Evolutionary conservation across 345 rosid species (phyloP).

Genomic region (Lepidium africanum): DNA sequence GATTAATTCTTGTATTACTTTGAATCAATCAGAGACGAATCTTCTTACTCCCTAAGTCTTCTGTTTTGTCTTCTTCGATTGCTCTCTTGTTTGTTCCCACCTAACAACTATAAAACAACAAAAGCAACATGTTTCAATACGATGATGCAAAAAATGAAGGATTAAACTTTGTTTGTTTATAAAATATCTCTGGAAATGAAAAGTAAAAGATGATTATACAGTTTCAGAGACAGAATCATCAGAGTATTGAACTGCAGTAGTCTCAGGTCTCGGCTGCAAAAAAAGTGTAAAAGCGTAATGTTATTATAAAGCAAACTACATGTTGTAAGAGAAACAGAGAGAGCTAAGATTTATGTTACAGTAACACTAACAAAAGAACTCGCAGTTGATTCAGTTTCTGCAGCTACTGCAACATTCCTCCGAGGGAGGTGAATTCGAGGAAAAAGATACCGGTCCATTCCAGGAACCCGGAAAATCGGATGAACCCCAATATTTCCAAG

Average conservation of each 20-base stretch:
- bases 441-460: not conserved
- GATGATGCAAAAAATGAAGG: not conserved
- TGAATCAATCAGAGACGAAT: constrained; percentile 4
- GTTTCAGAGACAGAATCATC: not conserved
- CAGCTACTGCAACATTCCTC: not conserved
- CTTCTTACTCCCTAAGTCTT: constrained; percentile 5
- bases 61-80: constrained; percentile 1
- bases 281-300: not conserved
- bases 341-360: constrained; percentile 6
- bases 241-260: not conserved
- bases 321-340: not conserved
- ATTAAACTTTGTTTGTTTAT: not conserved
- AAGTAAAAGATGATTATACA: not conserved
- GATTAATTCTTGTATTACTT: not conserved
- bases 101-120: not conserved
- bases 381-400: constrained; percentile 11
- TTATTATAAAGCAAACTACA: not conserved
- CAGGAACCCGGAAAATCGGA: not conserved
- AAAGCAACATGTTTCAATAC: not conserved
- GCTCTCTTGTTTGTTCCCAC: not conserved
- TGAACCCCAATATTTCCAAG: not conserved
- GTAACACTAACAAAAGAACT: not conserved
- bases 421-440: not conserved
- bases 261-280: not conserved
- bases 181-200: not conserved